These are phyloP conservation scores for Suhomyces emberorum DNA, from an alignment of 805 yeast genomes.

Conservation along the genomic window DNA sequence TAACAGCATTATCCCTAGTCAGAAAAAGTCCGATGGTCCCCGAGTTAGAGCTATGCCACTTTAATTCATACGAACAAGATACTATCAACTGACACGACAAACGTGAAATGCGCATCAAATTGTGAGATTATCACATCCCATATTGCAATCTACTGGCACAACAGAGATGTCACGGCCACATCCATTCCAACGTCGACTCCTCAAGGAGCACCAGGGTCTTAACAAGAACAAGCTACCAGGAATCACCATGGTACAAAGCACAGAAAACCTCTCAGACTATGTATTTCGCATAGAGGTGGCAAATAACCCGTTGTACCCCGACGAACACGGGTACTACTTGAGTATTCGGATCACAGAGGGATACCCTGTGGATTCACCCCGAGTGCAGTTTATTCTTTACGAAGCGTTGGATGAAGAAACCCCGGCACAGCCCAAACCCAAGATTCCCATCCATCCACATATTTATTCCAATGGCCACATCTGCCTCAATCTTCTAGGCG, in stretches of 20 bases:
- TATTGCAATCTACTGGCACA: no score
- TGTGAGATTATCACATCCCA: no score
- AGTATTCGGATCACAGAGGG: constrained; percentile 39
- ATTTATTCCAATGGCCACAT: constrained; percentile 75
- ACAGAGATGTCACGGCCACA: no score
- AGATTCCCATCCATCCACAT: constrained; percentile 70
- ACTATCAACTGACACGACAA: no score
- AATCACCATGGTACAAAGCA: constrained; percentile 16
- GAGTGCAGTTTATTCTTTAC: constrained; percentile 46
- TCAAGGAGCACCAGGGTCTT: constrained; percentile 25
- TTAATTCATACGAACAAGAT: no score
- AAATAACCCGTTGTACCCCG: constrained; percentile 10
- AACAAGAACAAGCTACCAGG: constrained; percentile 17
- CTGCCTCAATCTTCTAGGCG: constrained; percentile 64
- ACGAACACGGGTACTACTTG: constrained; percentile 36
- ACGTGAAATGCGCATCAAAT: no score
- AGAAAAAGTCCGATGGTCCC: not conserved
- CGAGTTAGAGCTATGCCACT: constrained; percentile 4
- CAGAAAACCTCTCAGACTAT: constrained; percentile 18
- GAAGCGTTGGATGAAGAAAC: constrained; percentile 11
- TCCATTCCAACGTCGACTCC: constrained; percentile 26
- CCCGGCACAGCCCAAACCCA: not conserved
- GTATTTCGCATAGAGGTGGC: constrained; percentile 18
- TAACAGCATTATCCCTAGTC: not conserved
- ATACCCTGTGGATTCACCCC: constrained; percentile 61